phyloP scores from a whole-genome alignment of 768 basidiomycete genomes.

The Hysterangium stoloniferum region DNA sequence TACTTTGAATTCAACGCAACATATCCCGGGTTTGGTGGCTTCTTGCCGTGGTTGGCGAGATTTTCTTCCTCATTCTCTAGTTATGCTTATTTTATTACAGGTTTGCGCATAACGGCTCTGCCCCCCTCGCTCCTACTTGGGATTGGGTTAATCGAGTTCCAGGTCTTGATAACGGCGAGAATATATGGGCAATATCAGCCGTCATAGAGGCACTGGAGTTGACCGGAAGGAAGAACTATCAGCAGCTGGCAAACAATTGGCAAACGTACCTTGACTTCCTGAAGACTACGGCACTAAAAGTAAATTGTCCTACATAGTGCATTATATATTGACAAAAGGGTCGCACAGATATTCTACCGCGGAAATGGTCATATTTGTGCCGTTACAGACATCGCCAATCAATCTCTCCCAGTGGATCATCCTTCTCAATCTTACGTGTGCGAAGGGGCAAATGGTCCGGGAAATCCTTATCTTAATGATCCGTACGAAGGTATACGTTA shows the following conservation, averaged over 20 bases:
- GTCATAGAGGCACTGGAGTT: background rate
- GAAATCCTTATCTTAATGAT: background rate
- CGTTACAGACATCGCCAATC: background rate
- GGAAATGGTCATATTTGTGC: background rate
- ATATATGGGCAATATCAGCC: slow-evolving; percentile 3
- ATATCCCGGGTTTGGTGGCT: background rate
- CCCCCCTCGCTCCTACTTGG: background rate
- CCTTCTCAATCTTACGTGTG: background rate
- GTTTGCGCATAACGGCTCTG: background rate
- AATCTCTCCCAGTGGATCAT: background rate
- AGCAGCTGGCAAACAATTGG: background rate
- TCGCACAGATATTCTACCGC: slow-evolving; percentile 2
- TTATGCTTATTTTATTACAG: background rate
- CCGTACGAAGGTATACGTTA: background rate
- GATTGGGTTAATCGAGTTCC: slow-evolving; percentile 5
- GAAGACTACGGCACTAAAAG: background rate
- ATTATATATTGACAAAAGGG: background rate
- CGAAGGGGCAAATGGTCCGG: background rate
- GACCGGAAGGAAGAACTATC: background rate
- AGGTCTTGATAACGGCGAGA: background rate
- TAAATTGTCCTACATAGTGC: background rate
- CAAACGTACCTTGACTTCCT: background rate
- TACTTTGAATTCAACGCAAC: background rate
- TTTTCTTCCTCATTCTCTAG: background rate
- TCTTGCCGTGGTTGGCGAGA: slow-evolving; percentile 1